These are phyloP conservation scores for Xylariaceae sp. DNA, from an alignment of 2,329 filamentous ascomycete genomes.

Conservation along the genomic window DNA sequence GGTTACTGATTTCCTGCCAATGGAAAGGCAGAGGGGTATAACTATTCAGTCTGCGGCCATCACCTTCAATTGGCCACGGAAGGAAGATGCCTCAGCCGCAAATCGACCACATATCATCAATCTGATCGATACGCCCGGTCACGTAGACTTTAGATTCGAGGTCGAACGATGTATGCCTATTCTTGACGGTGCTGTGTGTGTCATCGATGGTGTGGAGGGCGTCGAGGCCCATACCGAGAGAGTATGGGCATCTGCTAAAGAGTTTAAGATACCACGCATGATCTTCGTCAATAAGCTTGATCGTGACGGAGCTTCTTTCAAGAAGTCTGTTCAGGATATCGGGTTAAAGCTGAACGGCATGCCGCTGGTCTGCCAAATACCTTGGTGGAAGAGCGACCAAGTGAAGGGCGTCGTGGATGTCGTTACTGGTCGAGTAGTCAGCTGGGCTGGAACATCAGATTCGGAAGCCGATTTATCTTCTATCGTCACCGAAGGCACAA, in stretches of 20 bases:
- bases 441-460: slow-evolving; percentile 55
- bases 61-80: slow-evolving; percentile 82
- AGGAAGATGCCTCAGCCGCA: slow-evolving; percentile 30
- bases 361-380: slow-evolving; percentile 91
- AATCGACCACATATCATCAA: slow-evolving; percentile 59
- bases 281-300: slow-evolving; percentile 84
- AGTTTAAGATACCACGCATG: slow-evolving; percentile 78
- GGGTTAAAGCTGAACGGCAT: slow-evolving; percentile 74
- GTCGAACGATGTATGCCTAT: slow-evolving; percentile 86
- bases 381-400: slow-evolving; percentile 82
- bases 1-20: slow-evolving; percentile 92
- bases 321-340: slow-evolving; percentile 79
- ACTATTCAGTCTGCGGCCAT: slow-evolving; percentile 98
- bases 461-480: slow-evolving; percentile 41
- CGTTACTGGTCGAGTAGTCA: slow-evolving; percentile 68
- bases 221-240: slow-evolving; percentile 97
- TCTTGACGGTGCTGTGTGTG: slow-evolving; percentile 86
- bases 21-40: slow-evolving; percentile 87
- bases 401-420: slow-evolving; percentile 84
- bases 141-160: slow-evolving; percentile 97
- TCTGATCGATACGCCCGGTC: slow-evolving; percentile 92
- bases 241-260: slow-evolving; percentile 87
- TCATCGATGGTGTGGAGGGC: slow-evolving; percentile 86
- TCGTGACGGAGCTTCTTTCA: slow-evolving; percentile 77
- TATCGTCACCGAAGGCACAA: slow-evolving; percentile 47